These are phyloP conservation scores for Phytomonas francai DNA, from an alignment of 208 protist species.

Conservation along the genomic window DNA sequence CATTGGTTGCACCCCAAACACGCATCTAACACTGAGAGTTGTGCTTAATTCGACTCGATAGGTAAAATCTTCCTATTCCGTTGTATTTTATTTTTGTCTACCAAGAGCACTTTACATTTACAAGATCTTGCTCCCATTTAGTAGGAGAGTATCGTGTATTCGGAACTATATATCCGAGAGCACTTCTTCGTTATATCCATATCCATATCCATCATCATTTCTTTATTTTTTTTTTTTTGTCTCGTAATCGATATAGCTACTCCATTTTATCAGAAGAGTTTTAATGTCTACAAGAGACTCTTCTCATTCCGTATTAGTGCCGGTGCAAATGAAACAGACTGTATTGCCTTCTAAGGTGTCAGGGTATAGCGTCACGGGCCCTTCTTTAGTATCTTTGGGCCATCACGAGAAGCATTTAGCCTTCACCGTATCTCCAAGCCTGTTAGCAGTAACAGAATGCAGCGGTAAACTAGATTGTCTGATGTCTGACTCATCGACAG, in stretches of 20 bases:
- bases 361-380: conserved; percentile 22
- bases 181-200: background rate
- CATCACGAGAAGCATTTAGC: conserved; percentile 17
- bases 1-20: background rate
- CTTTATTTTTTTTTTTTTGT: conserved; percentile 7
- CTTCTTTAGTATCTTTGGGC: conserved; percentile 24
- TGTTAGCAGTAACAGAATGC: conserved; percentile 7
- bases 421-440: conserved; percentile 13
- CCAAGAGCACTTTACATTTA: background rate
- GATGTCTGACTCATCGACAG: background rate
- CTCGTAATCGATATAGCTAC: background rate
- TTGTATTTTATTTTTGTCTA: conserved; percentile 15
- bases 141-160: background rate
- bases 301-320: background rate
- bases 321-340: background rate
- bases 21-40: background rate
- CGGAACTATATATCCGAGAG: background rate
- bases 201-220: background rate
- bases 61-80: conserved; percentile 2
- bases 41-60: background rate
- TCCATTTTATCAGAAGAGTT: background rate
- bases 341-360: conserved; percentile 6
- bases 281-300: background rate
- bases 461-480: background rate
- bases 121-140: background rate